Evolutionary conservation across 2,329 filamentous ascomycete genomes (phyloP), one percentile per base, ranked within the genome.

Genomic region (Claviceps paspali): DNA sequence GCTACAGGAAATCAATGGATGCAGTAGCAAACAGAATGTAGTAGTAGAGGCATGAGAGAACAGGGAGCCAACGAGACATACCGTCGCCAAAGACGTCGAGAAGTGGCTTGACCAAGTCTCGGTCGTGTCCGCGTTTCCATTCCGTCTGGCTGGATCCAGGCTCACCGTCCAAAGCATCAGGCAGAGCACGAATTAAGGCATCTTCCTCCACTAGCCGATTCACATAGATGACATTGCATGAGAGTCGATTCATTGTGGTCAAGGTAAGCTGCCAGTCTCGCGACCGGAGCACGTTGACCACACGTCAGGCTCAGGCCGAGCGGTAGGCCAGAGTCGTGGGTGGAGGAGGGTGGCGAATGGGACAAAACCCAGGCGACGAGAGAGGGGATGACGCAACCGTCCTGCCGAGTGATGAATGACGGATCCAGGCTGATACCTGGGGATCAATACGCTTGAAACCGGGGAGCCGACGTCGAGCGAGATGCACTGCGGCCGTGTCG

Each of bases 211-310:
- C 63, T 42, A 62, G 59, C 49, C 67, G 67, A 57, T 74, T 68
- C 48, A 76, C 69, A 47, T 75, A 76, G 43, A 76, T 68, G 46
- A 76, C 64, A 53, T 74, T 68, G 53, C 69, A 74, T 41, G 61
- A 59, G 49, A 66, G 62, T 52, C 61, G 63, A 54, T 75, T 70
- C 71, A 76, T 76, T 53, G 57, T 65, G 61, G 60, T 58, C 60
- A 62, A 57, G 53, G 60, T 56, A 61, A 64, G 67, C 68, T 68
- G 64, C 69, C 68, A 73, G 70, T 70, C 70, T 66, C 57, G 54
- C 63, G 69, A 73, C 69, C 62, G 69, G 67, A 68, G 63, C 67
- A 63, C 67, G 66, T 66, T 62, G 61, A 59, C 66, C 67, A 61
- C 63, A 50, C 49, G 51, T 50, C 52, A 49, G 35, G 43, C 39